Conservation (phyloP, 208 protist species). For the Lotmaria passim region DNA sequence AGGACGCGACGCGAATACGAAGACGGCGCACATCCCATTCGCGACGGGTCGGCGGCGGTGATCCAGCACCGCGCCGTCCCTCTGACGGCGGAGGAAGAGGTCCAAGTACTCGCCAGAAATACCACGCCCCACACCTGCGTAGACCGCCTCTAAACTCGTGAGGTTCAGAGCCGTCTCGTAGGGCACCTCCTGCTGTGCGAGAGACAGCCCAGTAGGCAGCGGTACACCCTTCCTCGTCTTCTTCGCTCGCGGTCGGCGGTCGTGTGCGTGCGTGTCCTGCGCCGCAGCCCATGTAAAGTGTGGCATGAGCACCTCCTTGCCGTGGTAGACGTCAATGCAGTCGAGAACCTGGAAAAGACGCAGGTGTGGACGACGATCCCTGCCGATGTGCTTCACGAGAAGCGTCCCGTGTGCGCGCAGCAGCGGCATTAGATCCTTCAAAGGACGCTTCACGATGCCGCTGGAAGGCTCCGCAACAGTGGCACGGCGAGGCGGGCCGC, state of each 20-base stretch:
- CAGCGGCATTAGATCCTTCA: constrained; percentile 60
- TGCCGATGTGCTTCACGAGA: constrained; percentile 48
- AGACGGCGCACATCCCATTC: constrained; percentile 58
- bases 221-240: constrained; percentile 11
- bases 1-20: constrained; percentile 51
- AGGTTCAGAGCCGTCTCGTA: constrained; percentile 52
- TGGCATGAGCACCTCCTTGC: constrained; percentile 59
- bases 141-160: constrained; percentile 44
- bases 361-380: constrained; percentile 49
- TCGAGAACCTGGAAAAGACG: constrained; percentile 75
- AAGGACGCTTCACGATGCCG: constrained; percentile 50
- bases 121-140: constrained; percentile 37
- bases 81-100: constrained; percentile 14
- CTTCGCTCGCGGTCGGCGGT: constrained; percentile 5
- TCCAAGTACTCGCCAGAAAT: constrained; percentile 20
- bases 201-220: constrained; percentile 38
- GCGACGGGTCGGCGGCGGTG: constrained; percentile 40
- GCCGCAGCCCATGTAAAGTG: constrained; percentile 61
- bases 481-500: neutral
- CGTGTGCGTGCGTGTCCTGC: constrained; percentile 7
- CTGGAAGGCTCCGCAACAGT: constrained; percentile 25
- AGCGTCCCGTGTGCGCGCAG: constrained; percentile 47
- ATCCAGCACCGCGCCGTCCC: constrained; percentile 36
- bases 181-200: constrained; percentile 32
- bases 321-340: constrained; percentile 37